Evolutionary conservation across 176 grass and related monocot genomes (phyloP), one percentile per base, ranked within the genome.

Genomic region (Metroxylon sagu): DNA sequence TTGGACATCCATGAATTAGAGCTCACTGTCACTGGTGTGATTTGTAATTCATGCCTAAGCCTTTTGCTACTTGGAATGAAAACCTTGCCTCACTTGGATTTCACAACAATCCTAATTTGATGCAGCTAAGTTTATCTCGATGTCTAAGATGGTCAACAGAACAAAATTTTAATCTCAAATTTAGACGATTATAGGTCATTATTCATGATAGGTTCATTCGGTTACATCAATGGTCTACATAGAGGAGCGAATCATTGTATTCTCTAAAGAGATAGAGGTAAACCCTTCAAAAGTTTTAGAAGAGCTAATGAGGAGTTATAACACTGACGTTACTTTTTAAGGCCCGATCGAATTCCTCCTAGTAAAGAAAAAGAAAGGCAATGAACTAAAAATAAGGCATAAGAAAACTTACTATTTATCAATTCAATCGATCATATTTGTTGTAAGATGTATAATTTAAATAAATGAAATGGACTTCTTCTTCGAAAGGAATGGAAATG

Each of bases 1-100:
- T 95, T 90, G 19, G 83, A 95, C 48, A 81, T 90, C 54, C 90
- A 95, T 50, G 91, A 95, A 68, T 73, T 95, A 53, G 82, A 95
- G 79, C 77, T 95, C 16, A 78, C 82, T 14, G 85, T 86, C 71
- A 23, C 21, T 23, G 1, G 21, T 65, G 90, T 89, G 21, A 68
- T 52, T n/a, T 80, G 85, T 73, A 95, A 95, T 48, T 73, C 59
- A 4, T 73, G 62, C 3, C 82, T 95, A 3, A 64, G 90, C 25
- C 29, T 73, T 39, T 49, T 95, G 74, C 61, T 95, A 58, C 77
- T 89, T 8, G 71, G 79, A 23, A 89, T 95, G 85, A 75, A 62
- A 48, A 89, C 84, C 71, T 50, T 63, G 4, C 84, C 86, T 23
- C 21, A 23, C 21, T 1, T 23, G 1, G 21, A 23, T 23, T 23